Evolutionary conservation across 768 basidiomycete genomes (phyloP), one percentile per base, ranked within the genome.

Genomic region (Suillus spraguei): DNA sequence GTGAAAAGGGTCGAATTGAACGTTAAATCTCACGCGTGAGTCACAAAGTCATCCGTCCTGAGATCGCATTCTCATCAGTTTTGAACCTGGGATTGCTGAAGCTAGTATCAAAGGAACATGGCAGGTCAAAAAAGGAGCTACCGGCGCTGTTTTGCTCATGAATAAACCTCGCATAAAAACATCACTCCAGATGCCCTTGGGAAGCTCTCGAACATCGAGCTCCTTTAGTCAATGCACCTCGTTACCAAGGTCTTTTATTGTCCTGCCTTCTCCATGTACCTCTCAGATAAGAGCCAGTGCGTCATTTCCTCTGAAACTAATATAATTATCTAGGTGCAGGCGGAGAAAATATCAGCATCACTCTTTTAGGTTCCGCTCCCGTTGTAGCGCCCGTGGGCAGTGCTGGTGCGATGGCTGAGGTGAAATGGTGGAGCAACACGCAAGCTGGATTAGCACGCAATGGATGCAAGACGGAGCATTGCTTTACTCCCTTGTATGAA

Each of bases 101-200:
- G 56, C 56, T 20, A 28, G 17, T 41, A 58, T 58, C 41, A 58
- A 41, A 41, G 56, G 56, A 28, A 58, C 56, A n/a, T 58, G 56
- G 56, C 24, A 58, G 24, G 17, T 58, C 39, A 58, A 32, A 39
- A 58, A 20, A 20, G 56, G 56, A 28, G 17, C 56, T 28, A 41
- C 56, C 13, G 56, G 56, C 17, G 39, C 56, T 17, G 28, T 58
- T 17, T 58, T 58, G 17, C 39, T 58, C 39, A 58, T 58, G 56
- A 20, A 41, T 41, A 58, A 58, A 16, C 56, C 56, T 41, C 56
- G 56, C 24, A 58, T 58, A 4, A 58, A 58, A 10, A 2, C 10
- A 28, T 58, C 6, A 4, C 24, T 58, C 0, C 10, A 20, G 39
- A 58, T 2, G 24, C 32, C 28, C 56, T 58, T 7, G 24, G 39